Evolutionary conservation across 1,139 yeast species (phyloP), one percentile per base, ranked within the genome.

Genomic region (Suhomyces bolitotheri): DNA sequence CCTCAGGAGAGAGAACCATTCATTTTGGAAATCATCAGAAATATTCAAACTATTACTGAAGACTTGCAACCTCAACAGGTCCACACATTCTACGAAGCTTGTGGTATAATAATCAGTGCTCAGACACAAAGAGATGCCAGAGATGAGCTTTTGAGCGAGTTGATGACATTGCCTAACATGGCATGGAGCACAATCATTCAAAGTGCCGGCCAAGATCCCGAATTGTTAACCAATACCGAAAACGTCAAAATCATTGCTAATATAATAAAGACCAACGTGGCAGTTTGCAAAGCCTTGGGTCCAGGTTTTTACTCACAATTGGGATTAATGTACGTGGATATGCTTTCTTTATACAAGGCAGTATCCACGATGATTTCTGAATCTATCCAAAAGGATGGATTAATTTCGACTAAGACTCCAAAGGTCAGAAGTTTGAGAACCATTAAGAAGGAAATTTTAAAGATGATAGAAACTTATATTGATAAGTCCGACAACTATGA

Each of bases 41-140:
- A 81, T 50, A 82, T 94, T 45, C 94, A 85, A 60, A 70, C 73
- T 33, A 90, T 89, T 42, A 94, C 98, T 4, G 88, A 85, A 43
- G 97, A 92, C 58, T 74, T 92, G 53, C 94, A 83, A 53, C 97
- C 98, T 16, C 97, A 90, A 60, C 99, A 92, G 62, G 96, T 92
- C 17, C 98, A 92, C 60, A 89, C 97, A 2, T 92, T 92, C 57
- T 92, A 92, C 60, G 96, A 88, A 65, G 97, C 98, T 1, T 92
- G 98, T 69, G 97, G 97, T 53, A 80, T 87, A 42, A 92, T 92
- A 44, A 80, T 92, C 27, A 79, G 92, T 40, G 96, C 97, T 7
- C 97, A 90, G 60, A 59, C 62, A 21, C 71, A 78, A 16, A 70
- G 72, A 37, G 77, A 76, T 11, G 71, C 76, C 27, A 82, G 95